Conservation (phyloP, 768 basidiomycete species). For the Serendipita sp. region DNA sequence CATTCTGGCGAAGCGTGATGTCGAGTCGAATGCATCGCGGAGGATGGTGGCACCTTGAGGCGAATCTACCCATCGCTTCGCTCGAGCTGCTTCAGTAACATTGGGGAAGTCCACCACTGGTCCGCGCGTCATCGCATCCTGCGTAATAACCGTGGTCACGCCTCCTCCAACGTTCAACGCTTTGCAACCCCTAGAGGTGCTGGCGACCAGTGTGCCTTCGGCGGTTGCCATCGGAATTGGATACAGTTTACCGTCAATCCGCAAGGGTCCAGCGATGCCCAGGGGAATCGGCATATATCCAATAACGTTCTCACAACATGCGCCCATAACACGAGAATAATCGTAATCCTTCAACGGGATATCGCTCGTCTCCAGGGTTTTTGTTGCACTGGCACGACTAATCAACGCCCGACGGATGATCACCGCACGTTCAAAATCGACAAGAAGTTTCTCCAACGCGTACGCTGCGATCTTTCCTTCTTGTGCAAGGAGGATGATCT, state of each 20-base stretch:
- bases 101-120: conserved; percentile 95
- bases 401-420: conserved; percentile 73
- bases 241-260: conserved; percentile 65
- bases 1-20: conserved; percentile 81
- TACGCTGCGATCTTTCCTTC: conserved; percentile 92
- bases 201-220: conserved; percentile 97
- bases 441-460: conserved; percentile 88
- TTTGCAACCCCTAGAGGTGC: conserved; percentile 93
- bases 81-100: conserved; percentile 61
- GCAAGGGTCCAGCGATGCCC: conserved; percentile 91
- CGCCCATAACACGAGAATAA: conserved; percentile 84
- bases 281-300: conserved; percentile 94
- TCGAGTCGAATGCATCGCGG: conserved; percentile 81
- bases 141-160: conserved; percentile 79
- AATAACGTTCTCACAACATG: conserved; percentile 97
- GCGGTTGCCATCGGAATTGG: conserved; percentile 99
- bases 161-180: conserved; percentile 94
- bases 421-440: conserved; percentile 76
- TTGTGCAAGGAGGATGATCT: conserved; percentile 75
- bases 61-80: conserved; percentile 75
- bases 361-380: conserved; percentile 68
- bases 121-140: conserved; percentile 96
- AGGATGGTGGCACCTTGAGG: conserved; percentile 63
- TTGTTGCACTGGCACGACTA: conserved; percentile 71
- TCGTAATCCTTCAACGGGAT: conserved; percentile 79